Evolutionary conservation across 1,284 basidiomycete species (phyloP).

Genomic region (Mycena citricolor): DNA sequence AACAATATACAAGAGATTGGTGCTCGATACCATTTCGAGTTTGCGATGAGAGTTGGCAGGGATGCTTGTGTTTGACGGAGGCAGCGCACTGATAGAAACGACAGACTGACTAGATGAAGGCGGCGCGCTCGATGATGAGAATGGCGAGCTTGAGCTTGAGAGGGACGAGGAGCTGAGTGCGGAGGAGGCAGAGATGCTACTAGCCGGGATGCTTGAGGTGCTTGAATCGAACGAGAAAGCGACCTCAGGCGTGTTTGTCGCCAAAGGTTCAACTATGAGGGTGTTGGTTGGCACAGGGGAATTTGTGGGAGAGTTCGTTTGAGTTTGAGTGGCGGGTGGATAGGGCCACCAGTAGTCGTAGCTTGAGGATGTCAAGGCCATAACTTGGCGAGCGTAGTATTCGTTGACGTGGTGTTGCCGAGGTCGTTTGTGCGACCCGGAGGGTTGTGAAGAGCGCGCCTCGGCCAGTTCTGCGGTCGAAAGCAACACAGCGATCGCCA

Average conservation of each 20-base stretch:
- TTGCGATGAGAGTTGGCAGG: conserved; percentile 13
- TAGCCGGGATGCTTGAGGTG: neutral
- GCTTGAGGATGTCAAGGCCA: conserved; percentile 13
- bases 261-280: neutral
- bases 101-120: conserved; percentile 14
- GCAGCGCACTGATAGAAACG: conserved; percentile 19
- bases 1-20: conserved; percentile 19
- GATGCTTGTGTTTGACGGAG: conserved; percentile 16
- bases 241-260: conserved; percentile 6
- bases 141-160: conserved; percentile 2
- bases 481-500: too few relatives aligned
- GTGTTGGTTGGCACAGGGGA: conserved; percentile 4
- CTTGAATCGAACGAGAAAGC: conserved; percentile 9
- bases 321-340: conserved; percentile 14
- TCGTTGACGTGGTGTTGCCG: conserved; percentile 15
- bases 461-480: too few relatives aligned
- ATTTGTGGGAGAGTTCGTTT: conserved; percentile 11
- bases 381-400: conserved; percentile 20
- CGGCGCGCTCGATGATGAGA: neutral
- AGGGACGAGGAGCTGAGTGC: conserved; percentile 3
- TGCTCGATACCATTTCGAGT: conserved; percentile 12
- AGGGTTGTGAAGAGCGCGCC: too few relatives aligned
- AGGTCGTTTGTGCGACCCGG: conserved; percentile 2
- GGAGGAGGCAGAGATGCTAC: conserved; percentile 1
- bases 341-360: conserved; percentile 26